These are phyloP conservation scores for Candida nemodendra DNA, from an alignment of 805 yeast genomes.

Conservation along the genomic window DNA sequence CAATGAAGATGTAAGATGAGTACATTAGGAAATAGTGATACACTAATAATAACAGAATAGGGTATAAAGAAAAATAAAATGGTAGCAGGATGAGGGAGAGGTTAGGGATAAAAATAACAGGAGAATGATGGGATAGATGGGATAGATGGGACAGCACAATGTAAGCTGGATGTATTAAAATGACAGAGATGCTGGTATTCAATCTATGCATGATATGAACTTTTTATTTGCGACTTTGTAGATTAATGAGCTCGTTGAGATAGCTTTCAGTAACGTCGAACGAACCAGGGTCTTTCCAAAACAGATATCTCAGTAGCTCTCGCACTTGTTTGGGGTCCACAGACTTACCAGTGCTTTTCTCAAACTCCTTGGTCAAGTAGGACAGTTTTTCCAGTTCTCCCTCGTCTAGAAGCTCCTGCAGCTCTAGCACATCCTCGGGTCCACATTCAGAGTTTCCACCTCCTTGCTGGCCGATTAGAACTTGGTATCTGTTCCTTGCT, in stretches of 20 bases:
- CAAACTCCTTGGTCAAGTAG: slow-evolving; percentile 59
- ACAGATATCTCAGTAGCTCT: slow-evolving; percentile 50
- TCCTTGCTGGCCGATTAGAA: slow-evolving; percentile 80
- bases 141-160: too few species aligned
- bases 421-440: slow-evolving; percentile 47
- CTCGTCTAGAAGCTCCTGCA: slow-evolving; percentile 58
- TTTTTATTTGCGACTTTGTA: slow-evolving; percentile 10
- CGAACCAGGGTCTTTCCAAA: slow-evolving; percentile 51
- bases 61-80: too few species aligned
- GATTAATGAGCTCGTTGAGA: slow-evolving; percentile 41
- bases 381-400: slow-evolving; percentile 73
- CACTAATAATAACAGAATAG: too few species aligned
- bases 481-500: slow-evolving; percentile 77
- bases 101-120: too few species aligned
- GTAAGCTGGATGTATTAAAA: too few species aligned
- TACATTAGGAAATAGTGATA: too few species aligned
- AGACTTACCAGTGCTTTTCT: slow-evolving; percentile 49
- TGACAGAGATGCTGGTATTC: too few species aligned
- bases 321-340: slow-evolving; percentile 56
- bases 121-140: too few species aligned
- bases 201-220: too few species aligned
- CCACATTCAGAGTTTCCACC: slow-evolving; percentile 68
- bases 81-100: too few species aligned
- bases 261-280: slow-evolving; percentile 57
- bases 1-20: too few species aligned